Percentiles rank a stretch among this genome's conserved stretches.
Evolutionary conservation across 768 basidiomycete genomes (phyloP).

Genomic region (Exsudoporus frostii): DNA sequence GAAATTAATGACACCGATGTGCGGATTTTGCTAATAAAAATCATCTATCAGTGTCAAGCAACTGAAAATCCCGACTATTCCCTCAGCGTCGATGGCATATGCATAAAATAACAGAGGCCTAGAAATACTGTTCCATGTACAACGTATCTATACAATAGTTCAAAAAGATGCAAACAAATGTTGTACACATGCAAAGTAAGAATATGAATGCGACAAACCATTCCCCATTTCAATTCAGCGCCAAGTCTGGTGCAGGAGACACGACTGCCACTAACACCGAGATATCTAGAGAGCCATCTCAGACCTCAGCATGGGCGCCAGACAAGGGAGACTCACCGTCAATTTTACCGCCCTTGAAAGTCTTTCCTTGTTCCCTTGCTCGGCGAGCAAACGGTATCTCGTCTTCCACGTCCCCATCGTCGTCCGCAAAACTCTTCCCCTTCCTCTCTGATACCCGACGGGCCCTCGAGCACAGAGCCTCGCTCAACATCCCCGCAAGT

Average conservation of each 20-base stretch:
- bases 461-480: constrained; percentile 79
- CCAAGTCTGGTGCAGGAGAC: constrained; percentile 40
- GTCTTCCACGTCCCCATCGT: constrained; percentile 30
- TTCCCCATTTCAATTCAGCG: constrained; percentile 10
- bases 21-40: too few relatives aligned
- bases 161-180: constrained; percentile 19
- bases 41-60: too few relatives aligned
- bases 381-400: constrained; percentile 86
- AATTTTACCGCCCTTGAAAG: constrained; percentile 77
- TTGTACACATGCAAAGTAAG: constrained; percentile 22
- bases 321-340: constrained; percentile 55
- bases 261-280: constrained; percentile 66
- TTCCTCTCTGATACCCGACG: constrained; percentile 60
- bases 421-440: constrained; percentile 22
- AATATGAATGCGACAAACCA: constrained; percentile 13
- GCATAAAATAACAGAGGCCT: constrained; percentile 9
- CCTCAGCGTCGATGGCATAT: not conserved
- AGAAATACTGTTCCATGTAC: constrained; percentile 18
- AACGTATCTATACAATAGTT: constrained; percentile 25
- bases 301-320: not conserved
- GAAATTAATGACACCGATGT: too few relatives aligned
- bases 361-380: constrained; percentile 68
- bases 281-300: constrained; percentile 43
- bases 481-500: constrained; percentile 68
- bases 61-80: too few relatives aligned